Percentiles rank a stretch among this genome's conserved stretches.
phyloP scores from a whole-genome alignment of 148 eudicot species.

The Nepenthes mirabilis region DNA sequence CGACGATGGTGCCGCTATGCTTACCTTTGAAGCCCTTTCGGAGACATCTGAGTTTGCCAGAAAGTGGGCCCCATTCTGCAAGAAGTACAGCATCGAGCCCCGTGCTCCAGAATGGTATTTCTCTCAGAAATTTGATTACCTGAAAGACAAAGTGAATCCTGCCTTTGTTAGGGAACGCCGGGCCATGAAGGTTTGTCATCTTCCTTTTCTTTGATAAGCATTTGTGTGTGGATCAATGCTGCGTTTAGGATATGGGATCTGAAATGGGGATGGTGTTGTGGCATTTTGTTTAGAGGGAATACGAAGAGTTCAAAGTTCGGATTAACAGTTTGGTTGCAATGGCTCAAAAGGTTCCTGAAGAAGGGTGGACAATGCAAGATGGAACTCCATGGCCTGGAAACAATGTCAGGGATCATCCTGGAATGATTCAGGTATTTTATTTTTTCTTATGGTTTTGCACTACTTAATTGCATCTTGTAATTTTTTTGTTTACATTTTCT shows the following conservation, averaged over 20 bases:
- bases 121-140: slow-evolving; percentile 72
- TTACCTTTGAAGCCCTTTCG: slow-evolving; percentile 91
- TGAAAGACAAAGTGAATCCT: slow-evolving; percentile 81
- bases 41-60: slow-evolving; percentile 93
- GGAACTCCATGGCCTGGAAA: slow-evolving; percentile 99
- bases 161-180: slow-evolving; percentile 94
- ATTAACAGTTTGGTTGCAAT: slow-evolving; percentile 75
- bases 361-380: slow-evolving; percentile 99
- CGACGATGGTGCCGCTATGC: slow-evolving; percentile 98
- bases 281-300: slow-evolving; percentile 57
- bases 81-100: slow-evolving; percentile 75
- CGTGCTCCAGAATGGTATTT: slow-evolving; percentile 99
- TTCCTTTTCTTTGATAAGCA: not conserved
- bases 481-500: not conserved
- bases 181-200: slow-evolving; percentile 70
- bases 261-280: not conserved
- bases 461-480: not conserved
- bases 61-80: slow-evolving; percentile 96
- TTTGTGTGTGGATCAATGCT: not conserved
- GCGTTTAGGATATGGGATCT: not conserved
- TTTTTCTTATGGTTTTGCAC: not conserved
- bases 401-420: slow-evolving; percentile 92
- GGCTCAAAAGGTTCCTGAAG: slow-evolving; percentile 96
- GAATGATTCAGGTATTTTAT: slow-evolving; percentile 77
- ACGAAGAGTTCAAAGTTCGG: slow-evolving; percentile 81